Base-by-base conservation (phyloP, 2,329 filamentous ascomycete genomes). In the Aureobasidium sp. region DNA sequence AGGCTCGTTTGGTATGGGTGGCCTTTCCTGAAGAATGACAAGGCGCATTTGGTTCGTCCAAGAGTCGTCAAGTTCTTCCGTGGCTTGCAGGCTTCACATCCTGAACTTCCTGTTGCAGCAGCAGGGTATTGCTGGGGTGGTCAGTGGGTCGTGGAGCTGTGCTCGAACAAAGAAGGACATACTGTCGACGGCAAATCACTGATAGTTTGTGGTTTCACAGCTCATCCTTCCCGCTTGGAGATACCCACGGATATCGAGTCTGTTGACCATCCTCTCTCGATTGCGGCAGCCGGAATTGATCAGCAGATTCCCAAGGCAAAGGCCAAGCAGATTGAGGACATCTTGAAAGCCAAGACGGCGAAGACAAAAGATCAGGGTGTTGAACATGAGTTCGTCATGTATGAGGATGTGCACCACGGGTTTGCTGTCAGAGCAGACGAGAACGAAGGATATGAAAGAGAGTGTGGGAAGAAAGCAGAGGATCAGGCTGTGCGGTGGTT, bases 401-500 rank as follows among this genome's bases (percentile, higher is more conserved):
- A 75, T 55, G 67, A 71, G 21, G 72, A 69, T 30, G 70, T 68
- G 13, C 65, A 71, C 58, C 72, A 76, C 64, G 74, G 73, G 7
- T 75, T 74, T 66, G 72, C 73, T 36, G 67, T 73, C 27, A 49
- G 72, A 39, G 72, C 72, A 11, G 72, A 71, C 37, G 67, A 71
- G 63, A 67, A 71, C 11, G 69, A 74, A 49, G 63, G 66, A 45
- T 65, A 70, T 48, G 69, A 73, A 63, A 68, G 68, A 8, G 69
- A 68, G 61, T 62, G 64, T 41, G 72, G 73, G n/a, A 69, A 73
- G 68, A 68, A 70, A 63, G 73, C 73, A 6, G 73, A 75, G 64
- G 68, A 65, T 32, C 73, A 75, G 63, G 74, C 74, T 6, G 64
- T 76, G 8, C 62, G 59, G 14, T 76, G 74, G 73, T 76, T 75